Evolutionary conservation across 2,329 filamentous ascomycete species (phyloP).

Genomic region (Claviceps capensis): DNA sequence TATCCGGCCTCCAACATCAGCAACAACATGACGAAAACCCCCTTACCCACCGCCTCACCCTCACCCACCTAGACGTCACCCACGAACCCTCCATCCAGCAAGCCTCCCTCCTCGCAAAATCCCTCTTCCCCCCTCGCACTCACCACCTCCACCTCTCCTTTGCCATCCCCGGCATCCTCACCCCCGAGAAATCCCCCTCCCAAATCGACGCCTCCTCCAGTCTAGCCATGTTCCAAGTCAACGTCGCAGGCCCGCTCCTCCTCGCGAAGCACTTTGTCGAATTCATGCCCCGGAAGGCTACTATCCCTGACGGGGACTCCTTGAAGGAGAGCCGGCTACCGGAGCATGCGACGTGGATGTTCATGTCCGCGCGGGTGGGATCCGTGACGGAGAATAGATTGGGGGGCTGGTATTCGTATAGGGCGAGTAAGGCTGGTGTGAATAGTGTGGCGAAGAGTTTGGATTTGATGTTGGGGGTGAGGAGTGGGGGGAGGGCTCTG

Average conservation of each 20-base stretch:
- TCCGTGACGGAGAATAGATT: slow-evolving; percentile 56
- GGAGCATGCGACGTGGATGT: slow-evolving; percentile 49
- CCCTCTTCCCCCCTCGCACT: slow-evolving; percentile 34
- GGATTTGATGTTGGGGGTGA: slow-evolving; percentile 49
- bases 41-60: slow-evolving; percentile 21
- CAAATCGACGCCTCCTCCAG: slow-evolving; percentile 50
- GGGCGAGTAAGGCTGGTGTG: slow-evolving; percentile 61
- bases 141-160: slow-evolving; percentile 56
- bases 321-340: slow-evolving; percentile 21
- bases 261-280: slow-evolving; percentile 61
- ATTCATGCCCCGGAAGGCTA: slow-evolving; percentile 50
- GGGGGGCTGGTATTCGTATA: slow-evolving; percentile 75
- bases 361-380: slow-evolving; percentile 67
- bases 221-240: slow-evolving; percentile 58
- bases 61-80: slow-evolving; percentile 30
- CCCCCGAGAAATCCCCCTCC: slow-evolving; percentile 55
- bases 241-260: slow-evolving; percentile 60
- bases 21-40: neutral
- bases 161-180: slow-evolving; percentile 56
- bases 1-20: slow-evolving; percentile 14
- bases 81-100: slow-evolving; percentile 50
- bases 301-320: slow-evolving; percentile 9
- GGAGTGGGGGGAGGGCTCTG: slow-evolving; percentile 47
- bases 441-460: slow-evolving; percentile 59
- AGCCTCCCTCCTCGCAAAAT: slow-evolving; percentile 35